These are phyloP conservation scores for Amauroascus niger DNA, from an alignment of 2,329 filamentous ascomycete species.

Conservation along the genomic window DNA sequence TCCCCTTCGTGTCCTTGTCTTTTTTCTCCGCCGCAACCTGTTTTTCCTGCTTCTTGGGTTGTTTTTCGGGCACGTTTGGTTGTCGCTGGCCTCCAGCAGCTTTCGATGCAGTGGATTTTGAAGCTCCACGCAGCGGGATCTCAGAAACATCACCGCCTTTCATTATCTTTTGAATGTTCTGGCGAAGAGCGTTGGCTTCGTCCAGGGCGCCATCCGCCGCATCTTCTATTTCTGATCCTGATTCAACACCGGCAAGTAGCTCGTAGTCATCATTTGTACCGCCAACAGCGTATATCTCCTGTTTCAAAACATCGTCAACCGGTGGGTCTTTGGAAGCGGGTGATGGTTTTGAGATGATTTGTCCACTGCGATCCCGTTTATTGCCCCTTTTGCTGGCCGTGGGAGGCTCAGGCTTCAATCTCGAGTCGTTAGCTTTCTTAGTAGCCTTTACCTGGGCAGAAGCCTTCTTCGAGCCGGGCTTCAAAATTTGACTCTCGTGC, in stretches of 20 bases:
- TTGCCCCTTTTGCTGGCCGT: conserved; percentile 23
- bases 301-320: conserved; percentile 29
- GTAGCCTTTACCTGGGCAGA: not conserved
- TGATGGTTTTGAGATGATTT: conserved; percentile 31
- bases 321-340: conserved; percentile 16
- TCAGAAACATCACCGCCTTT: conserved; percentile 24
- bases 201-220: conserved; percentile 18
- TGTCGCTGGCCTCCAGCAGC: not conserved
- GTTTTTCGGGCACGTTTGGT: not conserved
- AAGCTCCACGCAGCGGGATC: conserved; percentile 18
- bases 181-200: conserved; percentile 33
- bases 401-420: conserved; percentile 24
- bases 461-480: conserved; percentile 15
- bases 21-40: conserved; percentile 23
- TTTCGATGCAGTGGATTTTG: conserved; percentile 26
- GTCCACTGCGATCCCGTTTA: conserved; percentile 40
- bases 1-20: conserved; percentile 22
- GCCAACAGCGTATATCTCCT: conserved; percentile 40
- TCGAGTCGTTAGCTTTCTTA: conserved; percentile 14
- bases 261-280: conserved; percentile 43
- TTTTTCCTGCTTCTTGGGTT: conserved; percentile 17
- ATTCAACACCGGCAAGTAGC: conserved; percentile 37
- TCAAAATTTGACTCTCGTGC: conserved; percentile 27
- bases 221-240: conserved; percentile 40
- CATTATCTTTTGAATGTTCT: conserved; percentile 28